Base-by-base conservation (phyloP, 2,329 filamentous ascomycete species). In the Bipolaris oryzae region DNA sequence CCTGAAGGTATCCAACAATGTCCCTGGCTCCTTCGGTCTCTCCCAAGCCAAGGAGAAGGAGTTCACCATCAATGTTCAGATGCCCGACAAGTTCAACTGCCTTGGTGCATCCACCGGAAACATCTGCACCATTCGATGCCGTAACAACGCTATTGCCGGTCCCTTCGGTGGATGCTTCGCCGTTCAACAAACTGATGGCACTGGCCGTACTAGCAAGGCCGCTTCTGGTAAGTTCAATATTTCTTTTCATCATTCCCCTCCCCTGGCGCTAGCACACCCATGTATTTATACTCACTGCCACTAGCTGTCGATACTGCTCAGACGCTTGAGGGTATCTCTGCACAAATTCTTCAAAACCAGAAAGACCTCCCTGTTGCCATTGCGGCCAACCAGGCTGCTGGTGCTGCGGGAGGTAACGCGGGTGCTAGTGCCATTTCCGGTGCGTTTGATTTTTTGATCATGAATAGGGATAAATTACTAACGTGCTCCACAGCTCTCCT, bases 101-200 rank as follows among this genome's bases (percentile, higher is more conserved):
- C 73, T 80, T 37, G 81, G 82, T 58, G 68, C 71, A 3, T 74
- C 84, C 0, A 84, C 84, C 1, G 85, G 86, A 41, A 82, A 85
- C 63, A 81, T 87, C 58, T 88, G 86, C 75, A 81, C 88, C 45
- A 83, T 88, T 23, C 81, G 85, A 34, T 88, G 85, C 77, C 79
- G 85, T 74, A 88, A 88, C 74, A 79, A 76, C 4, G 85, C 85
- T 7, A 74, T 80, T 18, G 84, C 85, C 6, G 85, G 86, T 2
- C 85, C 85, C n/a, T 88, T 88, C 63, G 85, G 86, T 38, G 84
- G 84, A 31, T 83, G 84, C 57, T 81, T 86, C 39, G 81, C 84
- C 13, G 82, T 85, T 16, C 83, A 86, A 70, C 85, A 87, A 66
- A 74, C 75, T 28, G 84, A 85, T 34, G 71, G 66, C 13, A 60